Base-by-base conservation (phyloP, 1,284 basidiomycete species). In the Termitomyces sp. region DNA sequence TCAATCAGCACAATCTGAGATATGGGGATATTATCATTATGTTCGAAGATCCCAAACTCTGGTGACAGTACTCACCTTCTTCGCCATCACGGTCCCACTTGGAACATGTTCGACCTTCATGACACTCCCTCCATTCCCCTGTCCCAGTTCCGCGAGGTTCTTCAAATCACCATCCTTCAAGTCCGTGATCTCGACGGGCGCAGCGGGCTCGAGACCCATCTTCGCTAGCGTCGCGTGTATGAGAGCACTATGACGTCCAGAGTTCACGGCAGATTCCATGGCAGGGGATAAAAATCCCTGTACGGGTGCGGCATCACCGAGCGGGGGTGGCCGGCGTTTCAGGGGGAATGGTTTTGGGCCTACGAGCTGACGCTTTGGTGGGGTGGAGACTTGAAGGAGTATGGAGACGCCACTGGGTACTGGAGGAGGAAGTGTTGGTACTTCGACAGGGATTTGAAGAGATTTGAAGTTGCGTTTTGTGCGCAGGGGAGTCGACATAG, bases 51-150 rank as follows among this genome's bases (percentile, higher is more conserved):
- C 21, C 2, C 3, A 5, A n/a, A 14, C 5, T 3, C 31, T 9
- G 6, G 31, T 21, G 4, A 43, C 5, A 10, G 21, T 14, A 34
- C 83, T 50, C 61, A 91, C 94, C 85, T 97, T 97, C 74, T 93
- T 92, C 0, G 94, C 94, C 93, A 97, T 97, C 59, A 91, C 82
- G 4, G 84, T 89, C 31, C 87, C 84, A 37, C 90, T 91, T 24
- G 93, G 92, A n/a, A 84, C 76, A 68, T 97, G 94, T 69, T 91
- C 82, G n/a, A 94, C 95, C 72, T 91, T 93, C 68, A 91, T 91
- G 51, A 99, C 97, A 48, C 94, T 97, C 38, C 97, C 96, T 0
- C 96, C 94, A 65, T 98, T 98, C n/a, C 96, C 96, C 58, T 93
- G 88, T 0, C 96, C 96, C 3, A 99, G 79, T 69, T 99, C 96